Evolutionary conservation across 164 flowering plant species (phyloP).

Genomic region (Amborella trichopoda): DNA sequence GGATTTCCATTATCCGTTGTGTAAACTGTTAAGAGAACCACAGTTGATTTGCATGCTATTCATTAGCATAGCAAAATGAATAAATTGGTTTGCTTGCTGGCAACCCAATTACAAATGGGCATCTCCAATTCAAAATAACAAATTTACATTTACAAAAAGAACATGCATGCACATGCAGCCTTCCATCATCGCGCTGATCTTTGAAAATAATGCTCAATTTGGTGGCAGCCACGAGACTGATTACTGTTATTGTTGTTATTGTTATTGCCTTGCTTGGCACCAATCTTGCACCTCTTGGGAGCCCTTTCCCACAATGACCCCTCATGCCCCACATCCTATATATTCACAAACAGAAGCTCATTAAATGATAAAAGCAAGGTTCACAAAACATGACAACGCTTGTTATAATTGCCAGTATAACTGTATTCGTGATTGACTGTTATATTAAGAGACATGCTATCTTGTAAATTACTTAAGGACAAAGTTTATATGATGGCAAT

Average conservation of each 20-base stretch:
- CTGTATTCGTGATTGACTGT: too few species aligned
- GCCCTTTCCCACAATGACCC: slow-evolving; percentile 12
- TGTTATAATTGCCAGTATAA: too few species aligned
- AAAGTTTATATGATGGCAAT: too few species aligned
- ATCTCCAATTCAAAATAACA: background rate
- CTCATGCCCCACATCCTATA: slow-evolving; percentile 32
- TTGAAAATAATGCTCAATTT: slow-evolving; percentile 68
- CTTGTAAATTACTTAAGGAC: too few species aligned
- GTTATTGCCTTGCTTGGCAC: slow-evolving; percentile 34
- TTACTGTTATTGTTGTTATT: too few species aligned
- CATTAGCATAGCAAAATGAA: background rate
- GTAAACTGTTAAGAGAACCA: background rate
- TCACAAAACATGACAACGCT: too few species aligned
- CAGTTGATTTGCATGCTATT: background rate
- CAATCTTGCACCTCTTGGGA: slow-evolving; percentile 44
- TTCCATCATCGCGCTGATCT: slow-evolving; percentile 15
- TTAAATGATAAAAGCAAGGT: too few species aligned
- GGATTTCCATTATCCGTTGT: background rate
- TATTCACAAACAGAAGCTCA: background rate
- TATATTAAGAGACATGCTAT: too few species aligned
- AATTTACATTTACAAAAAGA: background rate
- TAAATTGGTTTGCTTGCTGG: background rate
- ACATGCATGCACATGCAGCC: too few species aligned
- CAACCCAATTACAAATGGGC: background rate
- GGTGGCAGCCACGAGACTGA: slow-evolving; percentile 45